These are phyloP conservation scores for Pseudocercospora ulei DNA, from an alignment of 2,329 filamentous ascomycete genomes.

Conservation along the genomic window DNA sequence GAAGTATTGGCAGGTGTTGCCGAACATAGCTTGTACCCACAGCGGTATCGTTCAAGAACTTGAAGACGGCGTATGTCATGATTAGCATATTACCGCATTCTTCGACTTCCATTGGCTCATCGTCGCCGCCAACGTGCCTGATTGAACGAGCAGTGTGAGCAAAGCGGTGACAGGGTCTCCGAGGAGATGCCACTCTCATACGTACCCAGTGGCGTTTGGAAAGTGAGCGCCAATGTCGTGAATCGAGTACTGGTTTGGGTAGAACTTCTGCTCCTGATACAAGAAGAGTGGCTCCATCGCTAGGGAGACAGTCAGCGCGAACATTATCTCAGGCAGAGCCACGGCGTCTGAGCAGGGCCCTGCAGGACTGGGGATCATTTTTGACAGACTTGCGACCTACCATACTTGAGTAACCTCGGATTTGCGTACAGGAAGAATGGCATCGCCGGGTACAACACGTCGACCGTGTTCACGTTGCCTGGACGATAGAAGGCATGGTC, in stretches of 20 bases:
- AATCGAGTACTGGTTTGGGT: slow-evolving; percentile 19
- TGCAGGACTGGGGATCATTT: too few species aligned
- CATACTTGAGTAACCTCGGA: slow-evolving; percentile 15
- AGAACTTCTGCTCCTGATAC: slow-evolving; percentile 23
- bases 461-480: slow-evolving; percentile 31
- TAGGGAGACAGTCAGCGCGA: too few species aligned
- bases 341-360: too few species aligned
- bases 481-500: too few species aligned
- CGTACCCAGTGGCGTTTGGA: slow-evolving; percentile 26
- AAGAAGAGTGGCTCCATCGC: slow-evolving; percentile 18
- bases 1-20: slow-evolving; percentile 43
- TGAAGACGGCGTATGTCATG: slow-evolving; percentile 49
- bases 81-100: slow-evolving; percentile 47
- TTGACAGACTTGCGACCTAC: not conserved
- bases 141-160: too few species aligned
- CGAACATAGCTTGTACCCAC: slow-evolving; percentile 34
- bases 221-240: slow-evolving; percentile 24
- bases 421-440: slow-evolving; percentile 28
- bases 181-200: too few species aligned
- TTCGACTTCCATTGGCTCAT: slow-evolving; percentile 43
- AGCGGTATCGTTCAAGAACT: slow-evolving; percentile 43
- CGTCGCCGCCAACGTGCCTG: slow-evolving; percentile 28
- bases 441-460: slow-evolving; percentile 28
- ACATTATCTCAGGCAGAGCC: not conserved
- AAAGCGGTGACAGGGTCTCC: too few species aligned